Base-by-base conservation (phyloP, 2,329 filamentous ascomycete species). In the Orbilia blumenaviensis region DNA sequence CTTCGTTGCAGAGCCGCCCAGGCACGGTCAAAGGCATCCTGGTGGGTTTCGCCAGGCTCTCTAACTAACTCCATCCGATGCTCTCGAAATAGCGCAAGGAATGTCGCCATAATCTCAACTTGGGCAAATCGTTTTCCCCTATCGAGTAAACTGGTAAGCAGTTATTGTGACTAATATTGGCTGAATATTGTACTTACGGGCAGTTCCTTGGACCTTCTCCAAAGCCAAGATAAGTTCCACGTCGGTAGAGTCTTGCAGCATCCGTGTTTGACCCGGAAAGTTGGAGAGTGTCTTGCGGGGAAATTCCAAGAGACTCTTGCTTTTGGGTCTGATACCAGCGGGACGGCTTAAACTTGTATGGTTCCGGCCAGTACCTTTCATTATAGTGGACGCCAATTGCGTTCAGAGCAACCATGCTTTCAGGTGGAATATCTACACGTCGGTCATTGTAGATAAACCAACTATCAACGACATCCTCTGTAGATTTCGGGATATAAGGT, bases 311-410 rank as follows among this genome's bases (percentile, higher is more conserved):
- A 9, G 38, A 21, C 29, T 62, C 58, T 23, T 62, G 58, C n/a
- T 62, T 62, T 14, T 62, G 41, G 5, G 58, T 48, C 36, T 62
- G 58, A 16, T 62, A 62, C 58, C 58, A 62, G 36, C 58, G 58
- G 2, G 58, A 62, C 36, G 58, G 58, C 23, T 48, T 62, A 25
- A 62, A 62, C 29, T 21, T 62, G 29, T 62, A 62, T 29, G 58
- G 58, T 9, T 62, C 58, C 32, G 58, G 58, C 58, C 58, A 62
- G n/a, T 62, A 62, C n/a, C 14, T 14, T 48, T 36, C 25, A 21
- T 62, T 62, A n/a, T 62, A 62, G 14, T 62, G 58, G 16, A 62
- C 58, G n/a, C 58, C 58, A 48, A 62, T 62, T 48, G 58, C 58
- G 23, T 62, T 62, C 25, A 62, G 23, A 21, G 58, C 58, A 34